Base-by-base conservation (phyloP, 1,284 basidiomycete genomes). In the Boletus semigastroideus region DNA sequence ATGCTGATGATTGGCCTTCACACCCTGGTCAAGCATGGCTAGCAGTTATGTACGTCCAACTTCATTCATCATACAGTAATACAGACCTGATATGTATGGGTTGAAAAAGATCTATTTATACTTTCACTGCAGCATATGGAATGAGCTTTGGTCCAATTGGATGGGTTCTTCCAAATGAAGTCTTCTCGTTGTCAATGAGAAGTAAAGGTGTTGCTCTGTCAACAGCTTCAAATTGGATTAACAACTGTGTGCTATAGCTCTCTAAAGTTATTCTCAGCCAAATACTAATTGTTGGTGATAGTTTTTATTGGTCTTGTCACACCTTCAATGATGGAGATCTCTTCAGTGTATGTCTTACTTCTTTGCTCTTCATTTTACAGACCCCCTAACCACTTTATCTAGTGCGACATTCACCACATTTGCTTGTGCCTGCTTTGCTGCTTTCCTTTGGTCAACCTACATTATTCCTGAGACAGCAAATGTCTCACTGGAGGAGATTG, bases 131-230 rank as follows among this genome's bases (percentile, higher is more conserved):
- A 51, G 85, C 87, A 25, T 95, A 93, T 66, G 91, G 92, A 3
- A 72, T 85, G 40, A 91, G 88, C 36, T 86, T 90, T 65, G 92
- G 92, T 1, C 93, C 93, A 2, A 82, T 92, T 58, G 89, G 86
- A 12, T 95, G 92, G 90, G 82, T 92, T 2, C 76, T 92, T 2
- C 85, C 88, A 0, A 84, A 80, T 57, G 90, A 92, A 70, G 86
- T 95, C 20, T 94, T 94, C 70, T 87, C 93, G 6, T 74, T 92
- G n/a, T 88, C 90, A 9, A 83, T 94, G 69, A 78, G 92, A 63
- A 86, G 90, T 57, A 86, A 86, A 66, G 93, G 92, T 55, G 90
- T 93, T 6, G 82, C 89, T 20, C 64, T 95, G 19, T 85, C 89
- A n/a, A 92, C 90, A 2, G 85, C 89, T 3, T 90, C 87, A 37